Conservation (phyloP, 768 basidiomycete genomes). For the Aureoboletus auriporus region DNA sequence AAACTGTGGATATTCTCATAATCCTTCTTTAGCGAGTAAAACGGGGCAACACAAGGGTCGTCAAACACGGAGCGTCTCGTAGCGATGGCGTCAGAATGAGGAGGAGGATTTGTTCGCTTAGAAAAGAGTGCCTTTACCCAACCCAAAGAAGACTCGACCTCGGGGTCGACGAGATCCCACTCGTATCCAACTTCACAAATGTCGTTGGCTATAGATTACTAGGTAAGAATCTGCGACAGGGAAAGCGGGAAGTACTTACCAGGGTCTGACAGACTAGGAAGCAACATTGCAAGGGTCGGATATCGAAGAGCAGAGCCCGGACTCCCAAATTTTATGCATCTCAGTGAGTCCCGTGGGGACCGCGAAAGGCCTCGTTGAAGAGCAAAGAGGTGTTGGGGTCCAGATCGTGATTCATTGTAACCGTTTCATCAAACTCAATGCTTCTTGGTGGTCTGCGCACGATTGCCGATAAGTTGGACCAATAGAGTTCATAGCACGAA, state of each 20-base stretch:
- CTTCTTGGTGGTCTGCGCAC: no score
- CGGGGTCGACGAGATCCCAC: constrained; percentile 5
- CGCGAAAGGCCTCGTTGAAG: no score
- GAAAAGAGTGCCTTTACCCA: neutral
- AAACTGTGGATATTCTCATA: constrained; percentile 59
- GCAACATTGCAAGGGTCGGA: neutral
- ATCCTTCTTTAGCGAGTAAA: constrained; percentile 43
- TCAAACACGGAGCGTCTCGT: constrained; percentile 54
- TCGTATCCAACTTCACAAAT: neutral
- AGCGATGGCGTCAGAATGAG: constrained; percentile 34
- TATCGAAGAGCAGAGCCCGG: neutral
- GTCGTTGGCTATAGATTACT: neutral
- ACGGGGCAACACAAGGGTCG: constrained; percentile 42
- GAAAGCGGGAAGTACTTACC: neutral
- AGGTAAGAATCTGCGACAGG: neutral
- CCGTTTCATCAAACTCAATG: neutral
- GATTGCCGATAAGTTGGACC: no score
- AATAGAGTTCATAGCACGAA: no score
- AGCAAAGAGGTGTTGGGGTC: no score
- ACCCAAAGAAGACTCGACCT: neutral
- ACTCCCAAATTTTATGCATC: neutral
- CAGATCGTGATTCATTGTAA: neutral
- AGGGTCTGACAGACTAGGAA: neutral
- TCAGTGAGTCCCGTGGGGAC: no score
- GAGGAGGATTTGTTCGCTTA: no score